A percentile compares a stretch with the other conserved stretches of the same genome.
Evolutionary conservation across 2,329 filamentous ascomycete species (phyloP).

Genomic region (Exophiala aquamarina): DNA sequence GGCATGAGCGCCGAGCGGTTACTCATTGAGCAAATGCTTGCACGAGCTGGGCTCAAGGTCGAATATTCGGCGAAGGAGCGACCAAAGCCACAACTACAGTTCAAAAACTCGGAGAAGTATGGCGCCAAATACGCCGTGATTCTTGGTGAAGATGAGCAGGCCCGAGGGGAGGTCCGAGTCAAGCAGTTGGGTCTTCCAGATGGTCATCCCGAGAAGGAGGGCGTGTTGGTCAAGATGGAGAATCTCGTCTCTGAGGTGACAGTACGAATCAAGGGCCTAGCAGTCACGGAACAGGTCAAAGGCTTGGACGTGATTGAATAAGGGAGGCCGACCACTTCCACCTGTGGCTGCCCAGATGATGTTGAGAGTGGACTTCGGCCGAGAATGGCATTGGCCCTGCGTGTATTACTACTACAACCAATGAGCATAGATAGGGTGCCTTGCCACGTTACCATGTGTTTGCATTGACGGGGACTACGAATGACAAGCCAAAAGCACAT

Average conservation of each 20-base stretch:
- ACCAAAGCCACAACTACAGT: constrained; percentile 82
- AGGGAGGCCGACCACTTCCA: no score
- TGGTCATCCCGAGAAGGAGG: constrained; percentile 87
- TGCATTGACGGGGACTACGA: no score
- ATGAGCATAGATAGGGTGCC: no score
- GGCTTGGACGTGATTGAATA: neutral
- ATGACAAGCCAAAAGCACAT: no score
- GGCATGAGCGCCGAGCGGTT: constrained; percentile 83
- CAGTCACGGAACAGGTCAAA: constrained; percentile 10
- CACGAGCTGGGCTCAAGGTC: constrained; percentile 87
- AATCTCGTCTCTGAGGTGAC: constrained; percentile 20
- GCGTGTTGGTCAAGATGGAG: constrained; percentile 66
- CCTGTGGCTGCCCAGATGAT: no score
- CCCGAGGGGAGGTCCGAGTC: constrained; percentile 78
- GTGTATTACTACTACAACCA: no score
- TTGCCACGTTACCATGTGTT: no score
- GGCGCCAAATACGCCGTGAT: constrained; percentile 85
- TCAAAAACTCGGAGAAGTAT: constrained; percentile 80
- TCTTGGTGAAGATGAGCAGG: constrained; percentile 85
- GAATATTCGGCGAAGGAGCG: constrained; percentile 81
- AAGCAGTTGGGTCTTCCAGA: constrained; percentile 81
- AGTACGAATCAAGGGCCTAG: constrained; percentile 3
- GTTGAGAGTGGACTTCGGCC: no score
- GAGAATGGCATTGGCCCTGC: no score
- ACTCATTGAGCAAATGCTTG: constrained; percentile 71